A percentile compares a stretch with the other conserved stretches of the same genome.
Evolutionary conservation across 208 protist species (phyloP).

Genomic region (Acanthamoeba healyi): DNA sequence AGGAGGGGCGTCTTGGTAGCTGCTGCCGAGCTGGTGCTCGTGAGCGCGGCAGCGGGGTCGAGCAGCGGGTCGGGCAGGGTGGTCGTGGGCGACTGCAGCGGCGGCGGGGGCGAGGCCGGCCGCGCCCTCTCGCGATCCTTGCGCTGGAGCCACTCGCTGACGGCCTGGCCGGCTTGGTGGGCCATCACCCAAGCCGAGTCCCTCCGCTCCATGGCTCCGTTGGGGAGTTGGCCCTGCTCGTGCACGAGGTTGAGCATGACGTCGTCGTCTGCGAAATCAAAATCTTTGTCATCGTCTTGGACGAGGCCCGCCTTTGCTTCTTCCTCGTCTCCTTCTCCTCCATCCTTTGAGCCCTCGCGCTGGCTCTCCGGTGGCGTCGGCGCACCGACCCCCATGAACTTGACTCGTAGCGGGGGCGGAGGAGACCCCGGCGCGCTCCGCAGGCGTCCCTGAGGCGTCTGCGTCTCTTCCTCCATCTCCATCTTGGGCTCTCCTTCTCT

Average conservation of each 20-base stretch:
- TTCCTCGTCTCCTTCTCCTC: background rate
- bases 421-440: background rate
- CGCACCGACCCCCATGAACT: background rate
- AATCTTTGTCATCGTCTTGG: background rate
- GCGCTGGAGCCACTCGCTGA: conserved; percentile 1
- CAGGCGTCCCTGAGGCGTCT: background rate
- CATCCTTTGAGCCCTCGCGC: background rate
- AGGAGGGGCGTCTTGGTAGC: background rate
- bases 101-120: background rate
- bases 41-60: background rate
- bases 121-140: conserved; percentile 22
- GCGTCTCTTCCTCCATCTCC: background rate
- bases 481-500: background rate
- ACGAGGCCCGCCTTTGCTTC: too few species aligned
- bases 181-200: conserved; percentile 17
- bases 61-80: background rate
- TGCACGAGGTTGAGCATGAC: background rate
- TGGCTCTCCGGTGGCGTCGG: too few species aligned
- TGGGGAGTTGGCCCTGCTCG: background rate
- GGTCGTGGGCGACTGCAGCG: too few species aligned
- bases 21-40: background rate
- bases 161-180: conserved; percentile 26
- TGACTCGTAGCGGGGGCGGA: background rate
- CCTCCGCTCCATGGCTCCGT: background rate
- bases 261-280: background rate